Percentiles rank a stretch among this genome's conserved stretches.
These are phyloP conservation scores for Russula ochroleuca DNA, from an alignment of 768 basidiomycete species.

Conservation along the genomic window DNA sequence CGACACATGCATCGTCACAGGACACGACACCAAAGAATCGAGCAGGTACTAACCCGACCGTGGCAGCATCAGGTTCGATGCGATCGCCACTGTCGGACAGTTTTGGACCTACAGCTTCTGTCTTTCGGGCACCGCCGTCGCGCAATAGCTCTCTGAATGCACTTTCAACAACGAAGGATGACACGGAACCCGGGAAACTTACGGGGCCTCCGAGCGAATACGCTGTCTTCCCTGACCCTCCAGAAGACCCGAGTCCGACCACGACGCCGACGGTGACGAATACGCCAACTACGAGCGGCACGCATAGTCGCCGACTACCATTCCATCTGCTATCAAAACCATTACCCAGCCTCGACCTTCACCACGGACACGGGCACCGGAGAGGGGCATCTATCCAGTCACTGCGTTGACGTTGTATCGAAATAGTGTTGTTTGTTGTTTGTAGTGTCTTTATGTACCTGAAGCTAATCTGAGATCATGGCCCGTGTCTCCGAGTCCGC, in stretches of 20 bases:
- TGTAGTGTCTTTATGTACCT: background rate
- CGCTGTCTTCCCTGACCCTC: slow-evolving; percentile 69
- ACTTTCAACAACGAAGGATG: slow-evolving; percentile 36
- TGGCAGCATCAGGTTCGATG: slow-evolving; percentile 41
- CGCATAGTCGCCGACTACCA: slow-evolving; percentile 40
- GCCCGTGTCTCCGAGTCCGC: background rate
- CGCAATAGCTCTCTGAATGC: slow-evolving; percentile 44
- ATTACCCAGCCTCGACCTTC: slow-evolving; percentile 35
- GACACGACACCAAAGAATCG: slow-evolving; percentile 46
- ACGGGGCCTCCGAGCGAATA: slow-evolving; percentile 67
- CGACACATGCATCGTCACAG: slow-evolving; percentile 32
- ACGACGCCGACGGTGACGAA: slow-evolving; percentile 24
- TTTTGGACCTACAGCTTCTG: slow-evolving; percentile 35
- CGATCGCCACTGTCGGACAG: slow-evolving; percentile 33
- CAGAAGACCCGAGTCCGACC: slow-evolving; percentile 37
- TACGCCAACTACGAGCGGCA: slow-evolving; percentile 19
- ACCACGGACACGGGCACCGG: slow-evolving; percentile 36
- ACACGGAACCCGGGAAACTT: slow-evolving; percentile 49
- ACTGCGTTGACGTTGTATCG: slow-evolving; percentile 24
- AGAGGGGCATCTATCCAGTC: slow-evolving; percentile 42
- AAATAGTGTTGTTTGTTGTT: background rate
- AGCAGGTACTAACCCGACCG: slow-evolving; percentile 62
- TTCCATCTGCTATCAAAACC: slow-evolving; percentile 66
- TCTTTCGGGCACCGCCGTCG: slow-evolving; percentile 53
- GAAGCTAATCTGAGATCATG: background rate